These are phyloP conservation scores for Stropharia rugosoannulata DNA, from an alignment of 768 basidiomycete species.

Conservation along the genomic window DNA sequence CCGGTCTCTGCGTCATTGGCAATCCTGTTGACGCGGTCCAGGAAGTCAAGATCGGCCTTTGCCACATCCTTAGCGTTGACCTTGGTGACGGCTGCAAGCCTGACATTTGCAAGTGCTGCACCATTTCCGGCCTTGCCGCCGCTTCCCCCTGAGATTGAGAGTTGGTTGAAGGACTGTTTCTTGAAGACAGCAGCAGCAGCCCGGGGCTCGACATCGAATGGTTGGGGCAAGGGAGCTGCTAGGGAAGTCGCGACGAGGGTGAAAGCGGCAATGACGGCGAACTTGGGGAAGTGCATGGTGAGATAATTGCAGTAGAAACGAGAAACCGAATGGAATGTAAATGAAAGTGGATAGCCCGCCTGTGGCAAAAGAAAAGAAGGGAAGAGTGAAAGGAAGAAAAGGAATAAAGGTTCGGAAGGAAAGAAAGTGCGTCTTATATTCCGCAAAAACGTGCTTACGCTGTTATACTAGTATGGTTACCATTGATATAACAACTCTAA, in stretches of 20 bases:
- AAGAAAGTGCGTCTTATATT: no score
- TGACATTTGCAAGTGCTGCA: constrained; percentile 6
- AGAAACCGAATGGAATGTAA: background rate
- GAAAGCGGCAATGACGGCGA: background rate
- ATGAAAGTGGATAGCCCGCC: constrained; percentile 8
- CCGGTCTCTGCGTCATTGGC: constrained; percentile 10
- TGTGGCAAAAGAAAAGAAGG: background rate
- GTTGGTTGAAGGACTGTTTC: constrained; percentile 9
- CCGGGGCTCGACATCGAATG: constrained; percentile 6
- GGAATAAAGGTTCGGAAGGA: background rate
- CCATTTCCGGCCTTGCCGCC: constrained; percentile 10
- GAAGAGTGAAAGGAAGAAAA: background rate
- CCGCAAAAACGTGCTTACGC: no score
- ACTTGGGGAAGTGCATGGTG: no score
- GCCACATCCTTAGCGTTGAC: constrained; percentile 9
- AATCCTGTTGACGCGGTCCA: constrained; percentile 14
- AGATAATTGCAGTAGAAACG: background rate
- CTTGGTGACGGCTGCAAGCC: constrained; percentile 5
- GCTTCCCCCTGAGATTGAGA: constrained; percentile 3
- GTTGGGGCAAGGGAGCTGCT: constrained; percentile 1
- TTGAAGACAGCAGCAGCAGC: constrained; percentile 8
- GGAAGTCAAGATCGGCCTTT: constrained; percentile 7
- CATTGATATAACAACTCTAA: no score
- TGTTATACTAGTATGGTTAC: no score
- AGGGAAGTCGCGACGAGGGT: background rate